phyloP scores from a whole-genome alignment of 2,329 filamentous ascomycete species.

The Fusarium redolens region DNA sequence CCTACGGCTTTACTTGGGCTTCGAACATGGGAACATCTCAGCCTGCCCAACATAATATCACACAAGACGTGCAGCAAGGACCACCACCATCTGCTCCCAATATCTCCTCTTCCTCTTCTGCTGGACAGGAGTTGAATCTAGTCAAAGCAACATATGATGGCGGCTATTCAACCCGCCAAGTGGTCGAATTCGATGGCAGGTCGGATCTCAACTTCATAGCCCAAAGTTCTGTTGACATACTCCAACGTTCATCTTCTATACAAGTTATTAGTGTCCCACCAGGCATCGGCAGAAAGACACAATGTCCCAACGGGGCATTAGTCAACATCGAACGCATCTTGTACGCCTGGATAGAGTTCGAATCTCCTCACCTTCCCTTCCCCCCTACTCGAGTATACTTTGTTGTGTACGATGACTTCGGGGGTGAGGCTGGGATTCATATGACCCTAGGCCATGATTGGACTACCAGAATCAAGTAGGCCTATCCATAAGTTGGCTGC shows the following conservation, averaged over 20 bases:
- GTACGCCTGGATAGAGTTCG: background rate
- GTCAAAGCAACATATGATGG: background rate
- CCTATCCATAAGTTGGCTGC: background rate
- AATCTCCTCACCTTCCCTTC: background rate
- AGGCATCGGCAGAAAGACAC: background rate
- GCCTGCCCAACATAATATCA: no score
- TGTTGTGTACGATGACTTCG: background rate
- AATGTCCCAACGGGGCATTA: background rate
- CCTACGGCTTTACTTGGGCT: background rate
- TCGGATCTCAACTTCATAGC: background rate
- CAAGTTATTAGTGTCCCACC: background rate
- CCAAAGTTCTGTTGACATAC: background rate
- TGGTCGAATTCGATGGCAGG: background rate
- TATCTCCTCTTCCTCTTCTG: background rate
- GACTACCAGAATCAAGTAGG: background rate
- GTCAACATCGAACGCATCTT: background rate
- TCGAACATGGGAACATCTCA: background rate
- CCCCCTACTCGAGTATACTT: background rate
- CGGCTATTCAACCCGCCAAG: background rate
- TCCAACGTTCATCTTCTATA: background rate
- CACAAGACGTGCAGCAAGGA: background rate
- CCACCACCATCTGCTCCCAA: background rate
- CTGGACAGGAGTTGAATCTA: background rate
- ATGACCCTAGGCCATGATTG: background rate
- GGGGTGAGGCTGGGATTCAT: background rate